Evolutionary conservation across 1,284 basidiomycete genomes (phyloP), one percentile per base, ranked within the genome.

Genomic region (Sporisorium exsertum): DNA sequence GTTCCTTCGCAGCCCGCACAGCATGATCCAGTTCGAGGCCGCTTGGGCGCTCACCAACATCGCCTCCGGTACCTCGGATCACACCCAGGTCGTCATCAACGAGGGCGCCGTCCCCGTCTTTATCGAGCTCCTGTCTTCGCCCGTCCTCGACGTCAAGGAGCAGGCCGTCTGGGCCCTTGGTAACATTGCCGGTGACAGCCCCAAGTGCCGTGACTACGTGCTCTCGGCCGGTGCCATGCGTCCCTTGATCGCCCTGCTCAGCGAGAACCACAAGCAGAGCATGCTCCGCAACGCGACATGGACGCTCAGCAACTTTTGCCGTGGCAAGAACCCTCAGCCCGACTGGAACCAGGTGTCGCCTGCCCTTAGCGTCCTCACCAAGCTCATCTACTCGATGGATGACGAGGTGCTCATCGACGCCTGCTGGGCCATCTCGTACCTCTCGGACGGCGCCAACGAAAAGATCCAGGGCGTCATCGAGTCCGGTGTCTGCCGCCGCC

Each of bases 391-490:
- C 88, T 98, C 96, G 53, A 90, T 97, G 84, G 97, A 99, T 86
- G 96, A 99, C 85, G 97, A 99, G 87, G 97, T 98, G 72, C 89
- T 99, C 82, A 99, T 99, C 85, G 97, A 99, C 86, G 97, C 97
- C 32, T 99, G 97, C 89, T 99, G 97, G 97, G 97, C 97, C 50
- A 97, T 99, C 86, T 98, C 95, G 29, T 99, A 99, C 88, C 92
- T 99, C 37, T 99, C 97, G 2, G 97, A 99, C 86, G 97, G 97
- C 47, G 94, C 95, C 55, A 98, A 97, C 86, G 97, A 99, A 87
- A 99, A 99, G 89, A 99, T 99, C 74, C 97, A 99, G 87, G 96
- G 96, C 43, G 97, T 99, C 73, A 99, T 99, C 82, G 97, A 99
- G 87, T 94, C 93, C 20, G 97, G 97, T 59, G 95, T 99, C 65